Evolutionary conservation across 495 filamentous ascomycete genomes (phyloP).

Genomic region (Aspergillus campestris): DNA sequence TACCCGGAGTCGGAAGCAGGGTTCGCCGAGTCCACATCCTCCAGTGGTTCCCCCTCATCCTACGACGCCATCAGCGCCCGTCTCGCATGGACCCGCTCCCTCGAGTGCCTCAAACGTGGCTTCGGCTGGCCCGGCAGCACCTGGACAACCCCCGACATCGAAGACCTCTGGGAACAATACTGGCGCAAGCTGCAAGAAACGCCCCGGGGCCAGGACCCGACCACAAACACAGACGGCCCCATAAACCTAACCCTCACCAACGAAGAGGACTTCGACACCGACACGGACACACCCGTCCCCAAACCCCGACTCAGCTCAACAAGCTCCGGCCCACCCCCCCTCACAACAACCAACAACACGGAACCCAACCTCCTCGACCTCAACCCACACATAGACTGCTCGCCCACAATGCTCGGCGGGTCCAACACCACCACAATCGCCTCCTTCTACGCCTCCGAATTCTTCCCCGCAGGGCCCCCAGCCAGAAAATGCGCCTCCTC

Average conservation of each 20-base stretch:
- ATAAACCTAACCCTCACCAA: no score
- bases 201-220: not conserved
- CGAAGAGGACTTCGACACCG: no score
- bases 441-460: conserved; percentile 61
- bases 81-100: conserved; percentile 47
- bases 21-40: conserved; percentile 11
- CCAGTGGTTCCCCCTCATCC: not conserved
- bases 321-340: no score
- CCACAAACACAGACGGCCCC: no score
- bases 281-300: no score
- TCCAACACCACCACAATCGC: conserved; percentile 30
- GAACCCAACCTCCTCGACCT: no score
- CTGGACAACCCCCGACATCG: conserved; percentile 46
- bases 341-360: no score
- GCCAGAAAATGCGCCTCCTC: conserved; percentile 56
- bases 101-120: conserved; percentile 42
- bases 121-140: conserved; percentile 39
- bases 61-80: conserved; percentile 36
- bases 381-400: no score
- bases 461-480: conserved; percentile 62
- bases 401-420: not conserved
- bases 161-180: conserved; percentile 53
- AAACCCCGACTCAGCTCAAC: no score
- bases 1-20: conserved; percentile 41
- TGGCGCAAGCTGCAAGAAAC: conserved; percentile 14